Percentiles rank a stretch among this genome's conserved stretches.
phyloP scores from a whole-genome alignment of 1,284 basidiomycete genomes.

The Volvariella surrecta region DNA sequence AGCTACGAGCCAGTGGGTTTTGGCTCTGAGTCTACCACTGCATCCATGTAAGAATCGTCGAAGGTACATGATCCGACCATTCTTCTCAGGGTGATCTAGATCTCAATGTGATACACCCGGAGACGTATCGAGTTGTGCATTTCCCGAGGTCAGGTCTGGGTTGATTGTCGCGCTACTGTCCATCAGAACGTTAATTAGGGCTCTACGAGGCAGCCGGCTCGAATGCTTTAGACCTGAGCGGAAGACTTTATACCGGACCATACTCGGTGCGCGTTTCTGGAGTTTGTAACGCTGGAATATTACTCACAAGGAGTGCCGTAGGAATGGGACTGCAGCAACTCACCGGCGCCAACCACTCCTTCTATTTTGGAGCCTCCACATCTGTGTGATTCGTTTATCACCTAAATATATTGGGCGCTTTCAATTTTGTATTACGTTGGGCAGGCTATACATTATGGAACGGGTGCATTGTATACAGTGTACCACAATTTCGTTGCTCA shows the following conservation, averaged over 20 bases:
- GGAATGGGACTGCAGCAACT: constrained; percentile 70
- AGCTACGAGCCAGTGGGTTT: no score
- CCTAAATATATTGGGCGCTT: constrained; percentile 68
- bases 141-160: constrained; percentile 44
- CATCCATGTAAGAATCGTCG: no score
- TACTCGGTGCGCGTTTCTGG: constrained; percentile 30
- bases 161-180: constrained; percentile 66
- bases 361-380: constrained; percentile 66
- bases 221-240: constrained; percentile 48
- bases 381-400: constrained; percentile 64
- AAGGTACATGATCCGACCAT: no score
- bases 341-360: constrained; percentile 66
- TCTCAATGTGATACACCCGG: constrained; percentile 32
- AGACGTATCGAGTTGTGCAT: constrained; percentile 35
- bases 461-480: constrained; percentile 28
- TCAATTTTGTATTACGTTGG: constrained; percentile 65
- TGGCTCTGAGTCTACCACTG: no score
- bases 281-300: constrained; percentile 9
- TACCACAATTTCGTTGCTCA: constrained; percentile 1
- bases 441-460: constrained; percentile 65
- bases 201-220: constrained; percentile 45
- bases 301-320: no score
- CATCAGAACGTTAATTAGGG: constrained; percentile 57
- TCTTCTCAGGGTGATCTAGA: no score
- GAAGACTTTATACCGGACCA: constrained; percentile 54